Base-by-base conservation (phyloP, 2,329 filamentous ascomycete species). In the Mycosphaerella arachidis region DNA sequence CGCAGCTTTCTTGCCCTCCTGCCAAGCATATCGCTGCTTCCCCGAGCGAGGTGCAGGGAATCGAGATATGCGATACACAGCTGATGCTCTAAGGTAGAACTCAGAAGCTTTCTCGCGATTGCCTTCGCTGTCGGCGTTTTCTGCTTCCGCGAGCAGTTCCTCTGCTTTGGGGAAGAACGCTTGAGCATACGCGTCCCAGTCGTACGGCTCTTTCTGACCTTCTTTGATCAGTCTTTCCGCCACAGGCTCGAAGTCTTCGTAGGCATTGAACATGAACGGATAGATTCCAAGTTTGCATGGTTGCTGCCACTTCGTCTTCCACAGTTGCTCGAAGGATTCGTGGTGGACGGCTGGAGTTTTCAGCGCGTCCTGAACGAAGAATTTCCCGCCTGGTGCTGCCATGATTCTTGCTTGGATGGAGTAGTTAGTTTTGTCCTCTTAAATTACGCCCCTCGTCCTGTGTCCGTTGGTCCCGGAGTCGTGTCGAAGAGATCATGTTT, bases 241-340 rank as follows among this genome's bases (percentile, higher is more conserved):
- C 33, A 92, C 80, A 18, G 86, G 86, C 66, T 83, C 81, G 69
- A 92, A 91, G 73, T 92, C 89, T 59, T 84, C 79, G 59, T 82
- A 82, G 4, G 80, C 77, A 53, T 86, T 84, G 73, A 91, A 89
- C 77, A 91, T 89, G 78, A 92, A 92, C 29, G 72, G 72, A 48
- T 74, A 74, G 8, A 91, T 79, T 58, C 84, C 81, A 75, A 85
- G 86, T 37, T 73, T 68, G 40, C 66, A 71, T 66, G 86, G 86
- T 66, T 82, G 78, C 74, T 86, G 86, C 88, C 88, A 92, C 74
- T 90, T 90, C 6, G 85, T 89, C 75, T 90, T 86, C 88, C 89
- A 92, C 30, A 81, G 69, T 64, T 78, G 72, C 62, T 76, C 68
- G 64, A 74, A 81, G 59, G 72, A 77, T 63, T 79, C 77, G 63